Conservation (phyloP, 768 basidiomycete species). For the Cyathus striatus region DNA sequence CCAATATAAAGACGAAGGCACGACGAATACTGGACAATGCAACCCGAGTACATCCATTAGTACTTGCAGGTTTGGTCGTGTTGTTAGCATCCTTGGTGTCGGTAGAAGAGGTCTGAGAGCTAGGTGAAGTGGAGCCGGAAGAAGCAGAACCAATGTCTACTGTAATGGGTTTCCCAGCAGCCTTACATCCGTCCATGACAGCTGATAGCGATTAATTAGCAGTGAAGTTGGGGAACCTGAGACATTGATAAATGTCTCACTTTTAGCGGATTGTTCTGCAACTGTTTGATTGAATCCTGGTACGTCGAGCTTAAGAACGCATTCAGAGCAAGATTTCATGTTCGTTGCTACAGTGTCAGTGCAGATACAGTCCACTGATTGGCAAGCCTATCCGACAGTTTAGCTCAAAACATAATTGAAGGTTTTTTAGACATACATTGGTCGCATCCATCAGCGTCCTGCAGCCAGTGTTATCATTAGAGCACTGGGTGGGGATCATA, state of each 20-base stretch:
- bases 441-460: too few species aligned
- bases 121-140: background rate
- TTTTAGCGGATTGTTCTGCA: conserved; percentile 5
- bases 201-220: conserved; percentile 3
- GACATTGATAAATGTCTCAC: conserved; percentile 2
- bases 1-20: too few species aligned
- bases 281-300: conserved; percentile 7
- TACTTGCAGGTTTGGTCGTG: too few species aligned
- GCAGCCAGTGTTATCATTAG: too few species aligned
- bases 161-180: conserved; percentile 7
- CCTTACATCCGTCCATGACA: conserved; percentile 5
- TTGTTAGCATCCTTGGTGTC: too few species aligned
- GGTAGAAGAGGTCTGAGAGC: too few species aligned
- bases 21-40: too few species aligned
- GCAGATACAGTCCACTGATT: conserved; percentile 10
- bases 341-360: conserved; percentile 4
- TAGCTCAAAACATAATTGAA: too few species aligned
- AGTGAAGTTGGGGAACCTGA: background rate
- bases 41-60: too few species aligned
- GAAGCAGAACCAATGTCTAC: background rate
- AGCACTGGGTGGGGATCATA: too few species aligned
- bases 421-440: too few species aligned
- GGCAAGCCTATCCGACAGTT: conserved; percentile 3
- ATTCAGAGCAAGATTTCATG: conserved; percentile 8
- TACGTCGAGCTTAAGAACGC: conserved; percentile 4